Evolutionary conservation across 352 stramenopile genomes (phyloP).

Genomic region (Globisporangium megalacanthum): DNA sequence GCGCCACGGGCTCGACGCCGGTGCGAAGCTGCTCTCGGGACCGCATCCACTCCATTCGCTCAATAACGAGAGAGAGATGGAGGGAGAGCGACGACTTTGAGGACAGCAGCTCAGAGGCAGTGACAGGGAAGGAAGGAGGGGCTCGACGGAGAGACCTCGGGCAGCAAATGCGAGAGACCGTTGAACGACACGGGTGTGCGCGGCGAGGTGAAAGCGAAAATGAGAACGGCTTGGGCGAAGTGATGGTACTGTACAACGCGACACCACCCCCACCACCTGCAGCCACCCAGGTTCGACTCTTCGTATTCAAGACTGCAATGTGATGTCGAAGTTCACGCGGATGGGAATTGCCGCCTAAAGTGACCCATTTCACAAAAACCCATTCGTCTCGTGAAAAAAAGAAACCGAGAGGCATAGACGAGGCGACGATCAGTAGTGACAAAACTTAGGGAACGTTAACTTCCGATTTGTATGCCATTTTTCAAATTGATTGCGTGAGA

Average conservation of each 20-base stretch:
- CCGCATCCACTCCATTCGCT: slow-evolving; percentile 55
- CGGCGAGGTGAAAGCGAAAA: neutral
- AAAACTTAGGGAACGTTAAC: too few species aligned
- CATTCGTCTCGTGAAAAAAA: too few species aligned
- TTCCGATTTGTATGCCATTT: neutral
- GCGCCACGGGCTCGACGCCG: slow-evolving; percentile 17
- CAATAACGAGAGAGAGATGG: neutral
- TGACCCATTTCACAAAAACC: too few species aligned
- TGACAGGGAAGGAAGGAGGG: neutral
- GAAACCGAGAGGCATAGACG: neutral
- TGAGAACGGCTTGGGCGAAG: neutral
- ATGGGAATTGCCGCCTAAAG: too few species aligned
- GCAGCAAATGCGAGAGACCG: neutral
- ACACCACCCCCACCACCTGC: too few species aligned
- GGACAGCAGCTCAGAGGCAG: neutral
- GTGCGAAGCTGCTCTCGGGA: slow-evolving; percentile 34
- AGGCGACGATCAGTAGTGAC: too few species aligned
- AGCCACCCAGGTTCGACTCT: too few species aligned
- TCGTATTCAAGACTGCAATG: too few species aligned
- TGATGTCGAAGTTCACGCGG: too few species aligned
- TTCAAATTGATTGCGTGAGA: neutral
- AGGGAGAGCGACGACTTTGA: neutral
- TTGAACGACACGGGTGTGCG: too few species aligned
- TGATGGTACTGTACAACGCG: neutral
- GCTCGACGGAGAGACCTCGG: neutral